Evolutionary conservation across 2,329 filamentous ascomycete species (phyloP), one percentile per base, ranked within the genome.

Genomic region (Fusarium nodosum): DNA sequence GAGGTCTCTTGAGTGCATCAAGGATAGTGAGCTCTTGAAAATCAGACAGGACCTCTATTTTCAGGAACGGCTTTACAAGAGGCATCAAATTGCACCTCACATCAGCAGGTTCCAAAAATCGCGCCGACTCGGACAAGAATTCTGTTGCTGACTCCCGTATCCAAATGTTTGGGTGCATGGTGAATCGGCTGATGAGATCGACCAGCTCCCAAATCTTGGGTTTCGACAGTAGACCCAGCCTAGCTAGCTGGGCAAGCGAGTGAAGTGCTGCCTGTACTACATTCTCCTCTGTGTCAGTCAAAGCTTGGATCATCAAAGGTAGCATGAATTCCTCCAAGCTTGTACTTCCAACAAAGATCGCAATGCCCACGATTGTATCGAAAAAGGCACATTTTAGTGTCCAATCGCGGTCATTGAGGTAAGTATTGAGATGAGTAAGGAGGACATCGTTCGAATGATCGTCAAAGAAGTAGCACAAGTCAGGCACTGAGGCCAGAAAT

Each of bases 311-410:
- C 93, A 99, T 97, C 16, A 99, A 84, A 1, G 97, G 96, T 28
- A 99, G 82, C 69, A 98, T 97, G 73, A 97, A 99, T 72, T 97
- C 94, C 79, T 99, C 96, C 33, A 99, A 82, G 71, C 91, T 97
- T 34, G 90, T 92, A 63, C 92, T 94, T 30, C 96, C 96, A 34
- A 98, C 88, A 72, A 97, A 97, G 2, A 93, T 89, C 6, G 94
- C 93, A 69, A 99, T 94, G 5, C 94, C 95, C 18, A 98, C 93
- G 28, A 98, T 93, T 0, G 94, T 93, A 75, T 97, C 94, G 75
- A 99, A 97, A 77, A 98, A 98, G 4, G 95, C 94, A 74, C 94
- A 97, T 78, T 97, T 97, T 33, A 99, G 82, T 78, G 93, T 93
- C 96, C 96, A 99, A 77, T 99, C 94, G 42, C 91, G 89, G 74